Base-by-base conservation (phyloP, 768 basidiomycete genomes). In the Leccinum longicurvipes region DNA sequence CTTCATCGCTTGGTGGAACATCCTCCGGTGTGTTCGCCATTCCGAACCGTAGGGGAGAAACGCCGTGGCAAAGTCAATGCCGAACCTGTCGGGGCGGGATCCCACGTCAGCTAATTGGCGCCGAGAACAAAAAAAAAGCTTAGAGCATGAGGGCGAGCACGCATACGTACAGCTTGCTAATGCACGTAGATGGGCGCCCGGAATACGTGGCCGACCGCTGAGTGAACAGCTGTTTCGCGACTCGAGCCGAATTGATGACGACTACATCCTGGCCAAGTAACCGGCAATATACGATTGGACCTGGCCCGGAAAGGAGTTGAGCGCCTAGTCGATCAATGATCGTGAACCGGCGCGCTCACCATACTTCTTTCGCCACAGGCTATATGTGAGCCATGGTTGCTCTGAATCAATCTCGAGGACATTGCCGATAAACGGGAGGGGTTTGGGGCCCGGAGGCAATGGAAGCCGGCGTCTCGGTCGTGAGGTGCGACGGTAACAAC, bases 191-290 rank as follows among this genome's bases (percentile, higher is more conserved):
- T 6, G 68, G 68, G 47, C 68, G 70, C 24, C 60, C 68, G 19
- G 70, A 72, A 42, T 72, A 69, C 34, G 39, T 50, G 17, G 66
- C 61, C 14, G 68, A 72, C 23, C 70, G 66, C 31, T 70, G 63
- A 51, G 72, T 66, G 44, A 69, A 65, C 36, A 69, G 41, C 34
- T 72, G 62, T 46, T 48, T 65, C 24, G 68, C 68, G 9, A 69
- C 55, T 24, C 36, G 61, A 12, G 47, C 55, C 5, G 70, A 69
- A 31, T 68, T 70, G 39, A 69, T 66, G 49, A 69, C 53, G 36
- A 69, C 46, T 21, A 70, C 53, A 7, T 58, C 52, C 32, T 69
- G 70, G 23, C 68, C 63, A 6, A 69, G 58, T 8, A 69, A 52
- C 34, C 52, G 58, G 34, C 64, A 69, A 27, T 72, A 64, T 19